phyloP scores from a whole-genome alignment of 371 early-diverging fungal species.

The Rhizopus delemar region DNA sequence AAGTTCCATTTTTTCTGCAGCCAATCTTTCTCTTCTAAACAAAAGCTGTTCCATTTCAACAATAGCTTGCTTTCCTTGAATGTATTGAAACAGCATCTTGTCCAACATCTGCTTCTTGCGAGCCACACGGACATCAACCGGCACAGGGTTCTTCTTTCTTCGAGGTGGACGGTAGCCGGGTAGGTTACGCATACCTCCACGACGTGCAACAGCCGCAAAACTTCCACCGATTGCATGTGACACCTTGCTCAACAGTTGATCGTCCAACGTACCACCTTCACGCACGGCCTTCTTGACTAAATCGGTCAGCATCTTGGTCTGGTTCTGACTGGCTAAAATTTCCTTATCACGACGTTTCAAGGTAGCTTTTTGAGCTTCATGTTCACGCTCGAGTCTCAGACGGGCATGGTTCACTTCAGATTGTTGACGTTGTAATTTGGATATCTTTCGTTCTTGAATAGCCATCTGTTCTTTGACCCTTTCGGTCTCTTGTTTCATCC shows the following conservation, averaged over 20 bases:
- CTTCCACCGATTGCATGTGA: constrained; percentile 49
- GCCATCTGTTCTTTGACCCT: constrained; percentile 68
- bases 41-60: constrained; percentile 54
- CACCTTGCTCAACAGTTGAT: constrained; percentile 39
- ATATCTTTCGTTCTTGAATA: constrained; percentile 71
- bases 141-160: constrained; percentile 46
- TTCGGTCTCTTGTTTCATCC: constrained; percentile 77
- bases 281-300: constrained; percentile 55
- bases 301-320: constrained; percentile 55
- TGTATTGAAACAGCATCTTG: constrained; percentile 54
- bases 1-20: constrained; percentile 71
- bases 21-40: constrained; percentile 60
- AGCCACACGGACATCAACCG: constrained; percentile 40
- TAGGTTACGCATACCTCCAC: constrained; percentile 30
- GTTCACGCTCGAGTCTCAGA: constrained; percentile 68
- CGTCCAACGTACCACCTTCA: constrained; percentile 51
- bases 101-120: constrained; percentile 68
- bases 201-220: constrained; percentile 43
- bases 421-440: constrained; percentile 70
- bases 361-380: constrained; percentile 64
- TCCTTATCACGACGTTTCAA: constrained; percentile 62
- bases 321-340: constrained; percentile 55
- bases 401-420: constrained; percentile 64
- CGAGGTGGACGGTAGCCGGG: constrained; percentile 22
- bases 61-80: constrained; percentile 55